A percentile compares a stretch with the other conserved stretches of the same genome.
Evolutionary conservation across 2,329 filamentous ascomycete species (phyloP).

Genomic region (Dothidotthia symphoricarpi): DNA sequence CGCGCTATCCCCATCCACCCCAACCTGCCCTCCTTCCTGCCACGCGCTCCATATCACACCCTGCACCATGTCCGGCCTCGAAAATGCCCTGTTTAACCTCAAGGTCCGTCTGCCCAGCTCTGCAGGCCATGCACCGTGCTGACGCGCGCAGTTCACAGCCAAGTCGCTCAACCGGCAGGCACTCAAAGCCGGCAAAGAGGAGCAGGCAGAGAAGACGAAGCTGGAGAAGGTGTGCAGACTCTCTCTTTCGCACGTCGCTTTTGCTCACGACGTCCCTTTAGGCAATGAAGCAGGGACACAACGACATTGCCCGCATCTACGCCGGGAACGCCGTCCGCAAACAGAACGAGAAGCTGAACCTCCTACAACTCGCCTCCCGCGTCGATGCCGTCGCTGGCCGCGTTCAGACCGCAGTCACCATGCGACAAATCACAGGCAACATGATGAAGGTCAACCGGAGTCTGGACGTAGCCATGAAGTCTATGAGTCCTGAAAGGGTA

Average conservation of each 20-base stretch:
- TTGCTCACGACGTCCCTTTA: constrained; percentile 18
- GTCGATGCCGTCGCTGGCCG: constrained; percentile 60
- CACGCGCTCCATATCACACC: constrained; percentile 3
- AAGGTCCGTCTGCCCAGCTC: constrained; percentile 47
- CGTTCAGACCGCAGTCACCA: constrained; percentile 64
- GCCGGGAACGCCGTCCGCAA: constrained; percentile 64
- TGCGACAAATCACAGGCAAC: constrained; percentile 60
- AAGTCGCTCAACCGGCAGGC: constrained; percentile 64
- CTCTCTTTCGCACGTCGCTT: neutral
- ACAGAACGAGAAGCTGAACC: constrained; percentile 61
- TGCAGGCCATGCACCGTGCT: constrained; percentile 13
- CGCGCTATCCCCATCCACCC: constrained; percentile 10
- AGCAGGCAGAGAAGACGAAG: constrained; percentile 60
- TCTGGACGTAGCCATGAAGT: constrained; percentile 63
- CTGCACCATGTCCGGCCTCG: constrained; percentile 57
- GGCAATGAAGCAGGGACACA: constrained; percentile 60
- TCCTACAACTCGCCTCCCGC: constrained; percentile 56
- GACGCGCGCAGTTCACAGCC: constrained; percentile 55
- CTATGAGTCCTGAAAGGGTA: constrained; percentile 63
- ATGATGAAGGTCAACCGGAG: constrained; percentile 63
- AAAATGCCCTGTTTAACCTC: constrained; percentile 62
- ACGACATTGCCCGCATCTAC: constrained; percentile 63
- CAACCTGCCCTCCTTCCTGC: constrained; percentile 10
- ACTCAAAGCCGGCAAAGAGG: constrained; percentile 60
- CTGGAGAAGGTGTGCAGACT: constrained; percentile 54